Evolutionary conservation across 2,329 filamentous ascomycete genomes (phyloP).

Genomic region (Phaeosphaeriaceae sp.): DNA sequence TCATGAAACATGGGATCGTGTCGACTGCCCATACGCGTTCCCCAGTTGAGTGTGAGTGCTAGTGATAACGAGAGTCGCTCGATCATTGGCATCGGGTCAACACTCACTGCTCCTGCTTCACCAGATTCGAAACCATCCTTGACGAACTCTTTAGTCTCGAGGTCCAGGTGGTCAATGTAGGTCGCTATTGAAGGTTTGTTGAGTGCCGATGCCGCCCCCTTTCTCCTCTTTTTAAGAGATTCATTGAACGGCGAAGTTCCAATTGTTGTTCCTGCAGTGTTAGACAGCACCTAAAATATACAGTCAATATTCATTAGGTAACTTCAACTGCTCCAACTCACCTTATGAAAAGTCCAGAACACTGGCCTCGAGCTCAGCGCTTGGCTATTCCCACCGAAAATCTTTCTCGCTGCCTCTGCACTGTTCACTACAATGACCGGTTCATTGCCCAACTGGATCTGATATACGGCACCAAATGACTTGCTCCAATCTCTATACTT

Average conservation of each 20-base stretch:
- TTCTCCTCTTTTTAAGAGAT: slow-evolving; percentile 67
- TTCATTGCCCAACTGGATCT: slow-evolving; percentile 55
- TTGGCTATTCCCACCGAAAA: slow-evolving; percentile 52
- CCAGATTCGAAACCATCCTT: slow-evolving; percentile 66
- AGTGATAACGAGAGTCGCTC: slow-evolving; percentile 69
- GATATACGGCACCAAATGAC: slow-evolving; percentile 52
- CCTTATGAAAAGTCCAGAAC: slow-evolving; percentile 56
- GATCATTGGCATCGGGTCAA: slow-evolving; percentile 73
- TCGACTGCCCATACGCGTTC: slow-evolving; percentile 64
- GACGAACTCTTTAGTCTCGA: slow-evolving; percentile 68
- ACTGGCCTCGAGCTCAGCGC: slow-evolving; percentile 51
- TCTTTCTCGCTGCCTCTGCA: slow-evolving; percentile 48
- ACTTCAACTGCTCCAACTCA: slow-evolving; percentile 10
- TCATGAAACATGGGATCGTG: slow-evolving; percentile 67
- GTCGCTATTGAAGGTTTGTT: slow-evolving; percentile 69
- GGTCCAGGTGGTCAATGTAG: slow-evolving; percentile 67
- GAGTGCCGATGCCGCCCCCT: slow-evolving; percentile 69
- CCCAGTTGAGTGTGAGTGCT: slow-evolving; percentile 70
- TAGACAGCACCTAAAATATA: slow-evolving; percentile 61
- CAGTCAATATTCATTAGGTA: slow-evolving; percentile 5
- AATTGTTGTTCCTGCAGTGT: slow-evolving; percentile 71
- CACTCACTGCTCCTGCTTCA: slow-evolving; percentile 58
- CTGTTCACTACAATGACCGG: slow-evolving; percentile 54
- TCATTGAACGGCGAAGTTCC: slow-evolving; percentile 72
- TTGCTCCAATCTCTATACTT: slow-evolving; percentile 53